Conservation (phyloP, 2,329 filamentous ascomycete species). For the Pyrenophora seminiperda region DNA sequence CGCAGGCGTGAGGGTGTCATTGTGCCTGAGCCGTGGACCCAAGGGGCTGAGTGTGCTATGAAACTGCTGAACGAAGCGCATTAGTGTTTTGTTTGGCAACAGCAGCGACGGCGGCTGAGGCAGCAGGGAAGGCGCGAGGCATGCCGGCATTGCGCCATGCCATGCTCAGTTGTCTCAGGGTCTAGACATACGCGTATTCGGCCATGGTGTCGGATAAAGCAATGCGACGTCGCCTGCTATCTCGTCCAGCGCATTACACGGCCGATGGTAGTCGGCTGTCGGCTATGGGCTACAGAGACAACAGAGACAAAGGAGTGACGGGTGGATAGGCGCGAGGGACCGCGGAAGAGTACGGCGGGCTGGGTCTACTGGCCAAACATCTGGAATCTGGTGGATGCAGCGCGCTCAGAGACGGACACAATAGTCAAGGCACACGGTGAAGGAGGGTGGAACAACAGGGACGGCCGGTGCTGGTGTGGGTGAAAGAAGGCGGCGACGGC, state of each 20-base stretch:
- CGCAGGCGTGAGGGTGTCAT: conserved; percentile 46
- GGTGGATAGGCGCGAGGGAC: conserved; percentile 26
- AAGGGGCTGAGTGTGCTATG: conserved; percentile 41
- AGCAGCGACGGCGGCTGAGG: neutral
- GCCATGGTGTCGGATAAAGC: conserved; percentile 21
- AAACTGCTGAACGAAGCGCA: conserved; percentile 30
- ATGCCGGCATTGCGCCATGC: conserved; percentile 11
- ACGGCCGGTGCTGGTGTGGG: neutral
- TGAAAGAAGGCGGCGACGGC: neutral
- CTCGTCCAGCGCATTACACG: conserved; percentile 16
- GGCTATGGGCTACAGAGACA: neutral
- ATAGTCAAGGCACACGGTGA: neutral
- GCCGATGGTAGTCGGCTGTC: neutral
- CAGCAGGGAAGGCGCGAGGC: neutral
- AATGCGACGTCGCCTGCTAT: conserved; percentile 8
- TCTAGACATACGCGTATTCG: conserved; percentile 31
- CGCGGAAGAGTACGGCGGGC: conserved; percentile 9
- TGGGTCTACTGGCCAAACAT: conserved; percentile 15
- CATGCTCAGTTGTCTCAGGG: conserved; percentile 5
- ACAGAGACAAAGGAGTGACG: conserved; percentile 44
- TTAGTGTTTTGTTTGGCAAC: conserved; percentile 12
- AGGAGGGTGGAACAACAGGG: neutral
- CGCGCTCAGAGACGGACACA: conserved; percentile 1
- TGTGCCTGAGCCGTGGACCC: conserved; percentile 40
- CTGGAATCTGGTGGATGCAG: neutral